Evolutionary conservation across 1,139 yeast species (phyloP), one percentile per base, ranked within the genome.

Genomic region (Trichomonascaceae sp.): DNA sequence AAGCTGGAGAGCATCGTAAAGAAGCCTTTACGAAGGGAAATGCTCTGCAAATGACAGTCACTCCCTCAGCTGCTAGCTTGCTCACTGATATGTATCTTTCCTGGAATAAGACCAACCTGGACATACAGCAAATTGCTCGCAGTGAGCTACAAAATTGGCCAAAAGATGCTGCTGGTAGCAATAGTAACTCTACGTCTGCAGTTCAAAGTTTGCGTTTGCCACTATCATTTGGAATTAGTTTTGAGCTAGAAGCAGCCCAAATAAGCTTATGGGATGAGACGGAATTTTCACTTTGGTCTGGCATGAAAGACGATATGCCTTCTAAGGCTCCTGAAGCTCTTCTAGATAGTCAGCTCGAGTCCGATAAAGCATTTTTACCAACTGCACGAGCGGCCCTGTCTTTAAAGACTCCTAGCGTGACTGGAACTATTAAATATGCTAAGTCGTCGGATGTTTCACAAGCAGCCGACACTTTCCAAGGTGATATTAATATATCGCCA

Each of bases 351-450:
- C 43, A 39, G 10, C 19, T 17, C 1, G 51, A 43, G 2, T 20
- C 41, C 2, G 36, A 30, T 10, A 19, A 27, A 10, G 46, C 48
- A 13, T 43, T 22, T 7, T 15, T 38, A 10, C 83, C 87, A 0
- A 15, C 41, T 13, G 41, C 18, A 2, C 9, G 41, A 36, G 41
- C 41, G 7, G 80, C 91, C 0, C 73, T 90, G 27, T 78, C 75
- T 46, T 69, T 91, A 36, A 86, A 81, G 53, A 82, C 96, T 0
- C 99, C 99, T 0, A 87, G 91, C 0, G 81, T 91, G 1, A 77
- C 75, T 51, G 75, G 87, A 9, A 76, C 80, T 2, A 66, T 79
- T 0, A 78, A 75, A 47, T 82, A 82, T 60, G 49, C 55, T 24
- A 66, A 68, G 47, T 65, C 65, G 30, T 60, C 61, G 18, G 56